phyloP scores from a whole-genome alignment of 768 basidiomycete species.

The Hygrophorus russula region DNA sequence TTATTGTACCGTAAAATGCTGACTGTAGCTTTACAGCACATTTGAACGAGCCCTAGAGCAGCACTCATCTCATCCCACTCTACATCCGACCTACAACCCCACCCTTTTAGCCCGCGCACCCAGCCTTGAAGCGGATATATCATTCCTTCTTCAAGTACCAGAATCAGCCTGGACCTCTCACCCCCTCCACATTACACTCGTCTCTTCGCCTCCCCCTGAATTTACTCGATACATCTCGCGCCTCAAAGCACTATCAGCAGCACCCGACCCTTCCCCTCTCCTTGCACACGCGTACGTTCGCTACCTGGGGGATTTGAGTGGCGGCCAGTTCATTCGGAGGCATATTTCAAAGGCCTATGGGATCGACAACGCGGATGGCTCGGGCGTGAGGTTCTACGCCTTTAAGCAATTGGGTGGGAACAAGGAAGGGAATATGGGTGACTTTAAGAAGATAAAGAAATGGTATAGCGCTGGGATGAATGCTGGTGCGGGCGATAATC shows the following conservation, averaged over 20 bases:
- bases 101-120: slow-evolving; percentile 51
- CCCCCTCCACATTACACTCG: slow-evolving; percentile 37
- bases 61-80: slow-evolving; percentile 48
- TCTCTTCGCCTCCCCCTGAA: slow-evolving; percentile 32
- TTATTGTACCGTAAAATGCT: neutral
- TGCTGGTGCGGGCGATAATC: slow-evolving; percentile 29
- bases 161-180: slow-evolving; percentile 45
- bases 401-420: slow-evolving; percentile 48
- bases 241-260: slow-evolving; percentile 34
- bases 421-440: slow-evolving; percentile 33
- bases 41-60: slow-evolving; percentile 47
- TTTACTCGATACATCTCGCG: slow-evolving; percentile 43
- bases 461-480: slow-evolving; percentile 55
- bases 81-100: slow-evolving; percentile 66
- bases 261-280: slow-evolving; percentile 37
- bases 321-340: slow-evolving; percentile 61
- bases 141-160: slow-evolving; percentile 41
- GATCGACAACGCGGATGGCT: slow-evolving; percentile 37
- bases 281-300: slow-evolving; percentile 77
- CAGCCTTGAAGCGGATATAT: slow-evolving; percentile 55
- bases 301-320: slow-evolving; percentile 72
- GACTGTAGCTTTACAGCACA: slow-evolving; percentile 22
- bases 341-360: slow-evolving; percentile 57
- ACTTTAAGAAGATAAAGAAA: slow-evolving; percentile 65
- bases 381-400: slow-evolving; percentile 57